Conservation (phyloP, 345 rosid species). For the Lumnitzera littorea region DNA sequence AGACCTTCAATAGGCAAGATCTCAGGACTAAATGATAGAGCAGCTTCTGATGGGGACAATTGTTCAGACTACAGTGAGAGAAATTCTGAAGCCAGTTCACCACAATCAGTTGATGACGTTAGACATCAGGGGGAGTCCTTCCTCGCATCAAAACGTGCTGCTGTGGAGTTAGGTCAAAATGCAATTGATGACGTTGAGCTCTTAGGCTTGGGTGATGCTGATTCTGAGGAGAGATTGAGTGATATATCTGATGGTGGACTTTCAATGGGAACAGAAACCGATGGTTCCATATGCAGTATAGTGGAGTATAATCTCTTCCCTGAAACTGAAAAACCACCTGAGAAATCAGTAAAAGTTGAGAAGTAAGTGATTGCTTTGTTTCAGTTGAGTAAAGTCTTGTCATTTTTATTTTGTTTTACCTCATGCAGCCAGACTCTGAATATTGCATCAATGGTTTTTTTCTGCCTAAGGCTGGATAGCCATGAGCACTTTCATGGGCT, state of each 20-base stretch:
- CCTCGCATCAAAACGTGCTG: constrained; percentile 31
- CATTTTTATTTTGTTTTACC: background rate
- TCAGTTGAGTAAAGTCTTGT: background rate
- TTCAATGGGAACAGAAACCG: constrained; percentile 92
- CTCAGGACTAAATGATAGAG: constrained; percentile 30
- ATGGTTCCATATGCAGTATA: constrained; percentile 57
- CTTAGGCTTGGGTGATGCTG: constrained; percentile 63
- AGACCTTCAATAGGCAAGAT: constrained; percentile 30
- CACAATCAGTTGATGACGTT: constrained; percentile 41
- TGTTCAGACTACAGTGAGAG: constrained; percentile 56
- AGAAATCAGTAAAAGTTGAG: constrained; percentile 36
- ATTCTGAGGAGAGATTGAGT: constrained; percentile 80
- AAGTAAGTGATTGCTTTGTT: constrained; percentile 36
- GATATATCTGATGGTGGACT: constrained; percentile 89
- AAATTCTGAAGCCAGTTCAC: constrained; percentile 68
- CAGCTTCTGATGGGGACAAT: constrained; percentile 56
- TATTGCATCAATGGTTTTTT: too few species aligned
- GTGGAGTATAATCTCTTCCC: constrained; percentile 81
- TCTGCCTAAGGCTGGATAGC: too few species aligned
- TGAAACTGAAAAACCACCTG: constrained; percentile 40
- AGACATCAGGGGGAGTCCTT: constrained; percentile 25
- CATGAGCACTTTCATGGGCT: too few species aligned
- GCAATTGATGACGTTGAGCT: constrained; percentile 59
- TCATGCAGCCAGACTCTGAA: background rate
- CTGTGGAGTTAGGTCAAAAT: constrained; percentile 22